Evolutionary conservation across 768 basidiomycete species (phyloP), one percentile per base, ranked within the genome.

Genomic region (Strobilomyces echinocephalus): DNA sequence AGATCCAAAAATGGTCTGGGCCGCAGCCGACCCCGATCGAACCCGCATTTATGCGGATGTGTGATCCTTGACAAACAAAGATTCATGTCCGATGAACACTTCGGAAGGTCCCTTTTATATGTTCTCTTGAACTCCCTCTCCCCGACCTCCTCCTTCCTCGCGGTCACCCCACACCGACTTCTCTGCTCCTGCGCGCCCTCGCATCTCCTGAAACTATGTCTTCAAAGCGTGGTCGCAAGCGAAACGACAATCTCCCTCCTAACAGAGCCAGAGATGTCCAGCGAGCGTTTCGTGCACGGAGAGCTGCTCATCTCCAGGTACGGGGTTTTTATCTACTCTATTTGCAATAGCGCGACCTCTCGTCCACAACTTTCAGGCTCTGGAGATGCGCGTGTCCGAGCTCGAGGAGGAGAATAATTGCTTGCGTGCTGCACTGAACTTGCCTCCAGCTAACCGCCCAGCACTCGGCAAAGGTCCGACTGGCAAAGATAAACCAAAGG

Each of bases 281-380:
- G 67, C 74, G 91, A 64, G 91, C 91, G 9, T 95, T 94, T 74
- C 80, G 91, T 57, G 92, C 91, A 33, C 77, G 92, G 59, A 82
- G 91, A 61, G 91, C 91, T 56, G 90, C 90, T 52, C 91, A 94
- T 69, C 78, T 95, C 50, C 81, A 87, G 76, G 88, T 89, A 57
- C 61, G 75, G 72, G 46, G 59, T 54, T 53, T 43, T 63, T 65
- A 61, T 56, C 61, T 55, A 67, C 60, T 61, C 64, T 66, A 71
- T 66, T 79, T 75, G 68, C 66, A 75, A 70, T 71, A 66, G 59
- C 69, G 58, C 61, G 60, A 55, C 71, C 61, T 63, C 65, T 69
- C 69, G 58, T 62, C 55, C 50, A 35, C 49, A 51, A 57, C 58
- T 57, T 60, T 56, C 73, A 91, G 89, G 85, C 87, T 52, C 73